A percentile compares a stretch with the other conserved stretches of the same genome.
Evolutionary conservation across 305 asterid species (phyloP).

Genomic region (Ajuga reptans): DNA sequence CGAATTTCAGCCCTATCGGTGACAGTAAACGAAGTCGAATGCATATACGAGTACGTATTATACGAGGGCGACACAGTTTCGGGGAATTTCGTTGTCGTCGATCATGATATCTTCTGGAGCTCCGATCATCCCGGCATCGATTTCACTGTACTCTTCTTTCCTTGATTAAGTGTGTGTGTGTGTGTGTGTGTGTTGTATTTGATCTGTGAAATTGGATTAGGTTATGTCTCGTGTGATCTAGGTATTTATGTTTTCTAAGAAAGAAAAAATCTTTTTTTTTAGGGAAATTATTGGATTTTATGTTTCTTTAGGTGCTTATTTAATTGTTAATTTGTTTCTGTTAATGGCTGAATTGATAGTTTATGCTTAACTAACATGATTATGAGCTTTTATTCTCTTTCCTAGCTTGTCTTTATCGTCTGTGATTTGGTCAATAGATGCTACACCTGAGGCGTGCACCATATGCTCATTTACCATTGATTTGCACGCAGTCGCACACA

Average conservation of each 20-base stretch:
- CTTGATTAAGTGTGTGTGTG: not conserved
- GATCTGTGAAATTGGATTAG: slow-evolving; percentile 27
- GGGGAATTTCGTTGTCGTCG: slow-evolving; percentile 88
- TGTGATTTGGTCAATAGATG: no score
- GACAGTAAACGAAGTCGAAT: slow-evolving; percentile 68
- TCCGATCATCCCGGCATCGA: slow-evolving; percentile 94
- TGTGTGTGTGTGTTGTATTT: not conserved
- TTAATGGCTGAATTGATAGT: not conserved
- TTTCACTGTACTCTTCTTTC: slow-evolving; percentile 35
- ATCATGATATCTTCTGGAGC: slow-evolving; percentile 89
- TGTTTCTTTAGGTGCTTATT: not conserved
- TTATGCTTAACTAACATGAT: not conserved
- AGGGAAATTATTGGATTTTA: not conserved
- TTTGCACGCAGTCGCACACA: no score
- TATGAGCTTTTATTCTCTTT: not conserved
- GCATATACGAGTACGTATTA: slow-evolving; percentile 77
- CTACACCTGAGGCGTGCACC: no score
- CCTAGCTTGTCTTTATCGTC: not conserved
- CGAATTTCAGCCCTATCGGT: slow-evolving; percentile 56
- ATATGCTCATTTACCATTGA: no score
- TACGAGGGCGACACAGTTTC: slow-evolving; percentile 84
- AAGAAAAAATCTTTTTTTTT: not conserved
- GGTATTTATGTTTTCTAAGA: not conserved
- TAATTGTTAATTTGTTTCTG: not conserved
- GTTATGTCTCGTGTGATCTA: slow-evolving; percentile 18